These are phyloP conservation scores for Discostella stelligeroides DNA, from an alignment of 108 stramenopile species.

Conservation along the genomic window DNA sequence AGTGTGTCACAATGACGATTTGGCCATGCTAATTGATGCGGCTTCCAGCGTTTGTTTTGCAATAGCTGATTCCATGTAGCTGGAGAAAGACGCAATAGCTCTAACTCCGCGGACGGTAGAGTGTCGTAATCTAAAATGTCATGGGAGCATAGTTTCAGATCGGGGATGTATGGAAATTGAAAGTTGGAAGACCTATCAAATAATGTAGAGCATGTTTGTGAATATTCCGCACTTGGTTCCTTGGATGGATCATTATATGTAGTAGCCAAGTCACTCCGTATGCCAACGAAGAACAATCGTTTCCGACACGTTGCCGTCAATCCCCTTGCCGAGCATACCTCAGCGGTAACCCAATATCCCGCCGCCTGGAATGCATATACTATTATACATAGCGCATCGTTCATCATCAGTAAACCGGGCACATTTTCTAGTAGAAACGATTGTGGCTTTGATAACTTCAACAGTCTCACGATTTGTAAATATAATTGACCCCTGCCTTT, in stretches of 20 bases:
- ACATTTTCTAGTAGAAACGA: slow-evolving; percentile 85
- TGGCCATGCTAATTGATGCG: slow-evolving; percentile 70
- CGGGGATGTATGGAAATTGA: slow-evolving; percentile 79
- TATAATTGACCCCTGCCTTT: slow-evolving; percentile 70
- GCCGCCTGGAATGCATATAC: slow-evolving; percentile 56
- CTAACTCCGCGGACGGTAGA: slow-evolving; percentile 49
- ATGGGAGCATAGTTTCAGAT: slow-evolving; percentile 60
- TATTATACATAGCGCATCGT: slow-evolving; percentile 54
- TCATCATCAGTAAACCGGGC: slow-evolving; percentile 66
- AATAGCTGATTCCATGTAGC: slow-evolving; percentile 54
- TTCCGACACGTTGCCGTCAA: slow-evolving; percentile 70
- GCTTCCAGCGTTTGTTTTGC: slow-evolving; percentile 58
- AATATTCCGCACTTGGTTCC: background rate
- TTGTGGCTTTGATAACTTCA: slow-evolving; percentile 63
- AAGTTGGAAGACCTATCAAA: slow-evolving; percentile 36
- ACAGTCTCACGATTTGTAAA: slow-evolving; percentile 70
- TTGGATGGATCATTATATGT: slow-evolving; percentile 6
- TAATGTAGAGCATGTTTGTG: background rate
- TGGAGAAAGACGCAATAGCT: slow-evolving; percentile 55
- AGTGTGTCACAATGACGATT: slow-evolving; percentile 64
- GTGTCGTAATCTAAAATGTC: slow-evolving; percentile 70
- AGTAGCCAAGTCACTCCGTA: slow-evolving; percentile 57
- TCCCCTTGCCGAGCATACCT: slow-evolving; percentile 71
- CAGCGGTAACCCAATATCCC: slow-evolving; percentile 66
- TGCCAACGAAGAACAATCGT: slow-evolving; percentile 74